Evolutionary conservation across 305 asterid genomes (phyloP).

Genomic region (Fraxinus floribunda): DNA sequence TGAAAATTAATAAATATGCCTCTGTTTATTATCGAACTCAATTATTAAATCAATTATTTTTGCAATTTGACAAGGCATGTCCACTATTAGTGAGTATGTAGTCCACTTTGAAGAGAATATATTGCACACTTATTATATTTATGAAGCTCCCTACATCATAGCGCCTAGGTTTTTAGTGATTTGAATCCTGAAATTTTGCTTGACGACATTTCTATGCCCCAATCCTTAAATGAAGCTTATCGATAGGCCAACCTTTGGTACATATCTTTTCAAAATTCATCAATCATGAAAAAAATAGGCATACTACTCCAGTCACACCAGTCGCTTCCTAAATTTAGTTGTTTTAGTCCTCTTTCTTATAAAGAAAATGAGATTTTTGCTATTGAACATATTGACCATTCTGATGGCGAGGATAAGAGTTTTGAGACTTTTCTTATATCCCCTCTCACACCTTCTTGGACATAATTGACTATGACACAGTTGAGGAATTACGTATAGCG

Average conservation of each 20-base stretch:
- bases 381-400: neutral
- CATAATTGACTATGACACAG: neutral
- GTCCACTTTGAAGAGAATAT: neutral
- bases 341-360: neutral
- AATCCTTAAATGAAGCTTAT: neutral
- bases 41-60: neutral
- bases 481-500: neutral
- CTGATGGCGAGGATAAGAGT: neutral
- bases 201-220: neutral
- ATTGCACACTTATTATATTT: neutral
- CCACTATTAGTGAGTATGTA: neutral
- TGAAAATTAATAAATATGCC: neutral
- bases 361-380: neutral
- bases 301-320: neutral
- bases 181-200: neutral
- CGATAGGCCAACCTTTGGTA: neutral
- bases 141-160: neutral
- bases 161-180: neutral
- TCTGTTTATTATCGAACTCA: neutral
- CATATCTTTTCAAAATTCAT: neutral
- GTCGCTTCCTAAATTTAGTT: neutral
- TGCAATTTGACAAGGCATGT: neutral
- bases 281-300: neutral
- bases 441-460: neutral
- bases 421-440: neutral